Base-by-base conservation (phyloP, 805 yeast species). In the Cyberlindnera xishuangbannaensis region DNA sequence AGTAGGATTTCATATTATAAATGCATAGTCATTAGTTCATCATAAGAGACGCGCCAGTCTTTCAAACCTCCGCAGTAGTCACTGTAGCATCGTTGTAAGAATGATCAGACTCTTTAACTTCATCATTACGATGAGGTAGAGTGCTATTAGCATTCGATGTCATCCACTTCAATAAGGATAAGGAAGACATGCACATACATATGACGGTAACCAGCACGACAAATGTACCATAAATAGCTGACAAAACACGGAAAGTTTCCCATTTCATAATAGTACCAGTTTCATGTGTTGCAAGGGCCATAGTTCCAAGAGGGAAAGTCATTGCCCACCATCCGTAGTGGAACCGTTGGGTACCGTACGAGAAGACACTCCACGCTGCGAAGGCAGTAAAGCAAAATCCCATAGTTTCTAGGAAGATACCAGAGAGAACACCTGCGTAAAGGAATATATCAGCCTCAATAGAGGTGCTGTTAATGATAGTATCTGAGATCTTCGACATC, bases 291-390 rank as follows among this genome's bases (percentile, higher is more conserved):
- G 85, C 74, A 11, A 81, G 53, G 1, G 80, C 65, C 79, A 83
- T 76, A 0, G 94, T 84, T 2, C 95, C 96, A 47, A 86, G 49
- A 4, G 95, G 96, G 78, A 87, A 87, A 43, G 95, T 83, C 65
- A 83, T 72, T 13, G 87, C 77, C 95, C 95, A 83, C 75, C 76
- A 76, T 2, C 73, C 68, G 42, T 66, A 65, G 18, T 64, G 61
- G 60, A 75, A 78, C 20, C 43, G 34, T 14, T 55, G 56, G 4
- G 55, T 49, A 0, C 67, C 68, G 21, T 52, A 48, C 15, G 48
- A 44, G 2, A 57, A 8, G 2, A 63, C 56, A 17, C 65, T 51
- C 2, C 58, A 28, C 3, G 65, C 25, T 1, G 76, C 69, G 8
- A 69, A 47, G 13, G 67, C 49, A 0, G 73, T 74, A 53, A 79